phyloP scores from a whole-genome alignment of 2,329 filamentous ascomycete species.

The Sordariomycetes sp. region DNA sequence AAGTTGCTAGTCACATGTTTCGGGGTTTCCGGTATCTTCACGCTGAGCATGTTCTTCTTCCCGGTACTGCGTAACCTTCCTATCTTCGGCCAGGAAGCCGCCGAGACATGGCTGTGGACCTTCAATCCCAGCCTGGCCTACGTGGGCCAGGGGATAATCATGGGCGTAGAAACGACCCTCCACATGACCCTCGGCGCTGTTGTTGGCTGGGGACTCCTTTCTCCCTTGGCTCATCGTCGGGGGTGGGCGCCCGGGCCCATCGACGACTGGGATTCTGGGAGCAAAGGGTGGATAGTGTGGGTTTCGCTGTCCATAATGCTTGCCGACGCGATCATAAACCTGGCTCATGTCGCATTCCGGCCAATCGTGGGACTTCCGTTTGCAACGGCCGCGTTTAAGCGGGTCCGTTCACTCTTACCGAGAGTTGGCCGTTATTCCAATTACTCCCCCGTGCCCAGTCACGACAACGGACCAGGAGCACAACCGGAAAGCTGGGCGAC shows the following conservation, averaged over 20 bases:
- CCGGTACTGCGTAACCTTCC: constrained; percentile 79
- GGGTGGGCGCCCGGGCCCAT: constrained; percentile 88
- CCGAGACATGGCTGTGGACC: constrained; percentile 83
- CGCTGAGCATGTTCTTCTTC: constrained; percentile 80
- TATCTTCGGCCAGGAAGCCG: constrained; percentile 66
- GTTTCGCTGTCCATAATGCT: constrained; percentile 94
- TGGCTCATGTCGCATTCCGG: constrained; percentile 64
- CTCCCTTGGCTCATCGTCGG: constrained; percentile 72
- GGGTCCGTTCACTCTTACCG: neutral
- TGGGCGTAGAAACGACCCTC: constrained; percentile 89
- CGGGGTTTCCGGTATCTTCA: constrained; percentile 52
- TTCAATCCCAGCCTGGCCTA: constrained; percentile 96
- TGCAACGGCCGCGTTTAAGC: neutral
- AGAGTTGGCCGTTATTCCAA: neutral
- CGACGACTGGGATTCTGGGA: constrained; percentile 80
- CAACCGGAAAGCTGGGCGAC: neutral
- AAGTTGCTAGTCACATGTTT: constrained; percentile 47
- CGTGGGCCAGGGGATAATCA: constrained; percentile 94
- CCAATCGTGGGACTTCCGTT: constrained; percentile 28
- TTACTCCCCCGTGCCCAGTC: too few relatives aligned
- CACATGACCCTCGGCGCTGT: constrained; percentile 91
- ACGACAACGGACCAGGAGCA: constrained; percentile 3
- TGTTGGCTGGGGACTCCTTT: constrained; percentile 83
- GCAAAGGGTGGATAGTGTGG: constrained; percentile 99
- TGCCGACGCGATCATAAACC: constrained; percentile 79